Conservation (phyloP, 495 filamentous ascomycete genomes). For the Aspergillus wentii region DNA sequence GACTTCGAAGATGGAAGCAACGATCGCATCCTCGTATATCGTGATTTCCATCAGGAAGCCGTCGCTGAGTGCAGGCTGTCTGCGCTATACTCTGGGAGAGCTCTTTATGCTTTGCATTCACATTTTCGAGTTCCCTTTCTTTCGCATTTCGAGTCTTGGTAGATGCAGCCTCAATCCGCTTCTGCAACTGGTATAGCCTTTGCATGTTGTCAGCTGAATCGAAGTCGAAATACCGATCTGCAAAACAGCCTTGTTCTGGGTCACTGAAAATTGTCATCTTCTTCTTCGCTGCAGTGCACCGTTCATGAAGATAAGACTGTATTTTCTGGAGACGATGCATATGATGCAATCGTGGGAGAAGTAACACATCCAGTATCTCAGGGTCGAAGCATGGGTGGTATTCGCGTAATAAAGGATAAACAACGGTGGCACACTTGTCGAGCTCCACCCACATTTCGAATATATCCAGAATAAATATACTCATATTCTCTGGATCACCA, state of each 20-base stretch:
- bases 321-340: slow-evolving; percentile 45
- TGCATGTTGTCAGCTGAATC: slow-evolving; percentile 15
- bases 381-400: slow-evolving; percentile 49
- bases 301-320: slow-evolving; percentile 39
- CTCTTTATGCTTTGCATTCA: slow-evolving; percentile 31
- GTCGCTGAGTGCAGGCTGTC: slow-evolving; percentile 20
- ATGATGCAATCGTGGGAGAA: slow-evolving; percentile 30
- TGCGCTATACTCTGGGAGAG: slow-evolving; percentile 27
- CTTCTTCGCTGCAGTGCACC: slow-evolving; percentile 13
- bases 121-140: slow-evolving; percentile 28
- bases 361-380: slow-evolving; percentile 47
- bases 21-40: slow-evolving; percentile 25
- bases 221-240: slow-evolving; percentile 37
- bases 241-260: slow-evolving; percentile 33
- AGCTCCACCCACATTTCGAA: slow-evolving; percentile 57
- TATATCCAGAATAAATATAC: slow-evolving; percentile 50
- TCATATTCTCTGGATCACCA: slow-evolving; percentile 39
- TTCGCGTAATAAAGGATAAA: slow-evolving; percentile 38
- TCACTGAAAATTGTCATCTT: slow-evolving; percentile 40
- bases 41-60: slow-evolving; percentile 24
- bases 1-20: slow-evolving; percentile 23
- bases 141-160: slow-evolving; percentile 20
- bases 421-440: slow-evolving; percentile 43
- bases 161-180: slow-evolving; percentile 26
- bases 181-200: slow-evolving; percentile 8